Conservation (phyloP, 75 land plant species). For the Sequoia sempervirens region DNA sequence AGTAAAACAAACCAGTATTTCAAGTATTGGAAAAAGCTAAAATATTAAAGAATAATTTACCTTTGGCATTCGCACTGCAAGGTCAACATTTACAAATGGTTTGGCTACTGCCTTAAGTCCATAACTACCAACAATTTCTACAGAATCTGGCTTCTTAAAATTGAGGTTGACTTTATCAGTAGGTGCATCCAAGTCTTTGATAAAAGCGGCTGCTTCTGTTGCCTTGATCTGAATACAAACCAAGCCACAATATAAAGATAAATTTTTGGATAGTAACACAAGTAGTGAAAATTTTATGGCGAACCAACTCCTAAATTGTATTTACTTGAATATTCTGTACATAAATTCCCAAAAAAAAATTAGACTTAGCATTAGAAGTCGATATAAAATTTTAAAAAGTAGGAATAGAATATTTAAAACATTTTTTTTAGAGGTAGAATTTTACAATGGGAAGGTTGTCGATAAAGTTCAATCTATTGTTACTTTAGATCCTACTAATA, state of each 20-base stretch:
- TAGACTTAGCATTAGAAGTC: too few species aligned
- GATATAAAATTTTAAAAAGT: too few species aligned
- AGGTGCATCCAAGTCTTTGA: constrained; percentile 60
- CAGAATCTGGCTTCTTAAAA: constrained; percentile 59
- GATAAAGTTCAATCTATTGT: too few species aligned
- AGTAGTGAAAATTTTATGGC: background rate
- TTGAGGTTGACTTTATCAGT: constrained; percentile 57
- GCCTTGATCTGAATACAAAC: constrained; percentile 35
- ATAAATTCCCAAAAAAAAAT: too few species aligned
- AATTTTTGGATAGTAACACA: background rate
- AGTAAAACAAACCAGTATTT: background rate
- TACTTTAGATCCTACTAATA: too few species aligned
- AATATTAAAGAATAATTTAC: constrained; percentile 25
- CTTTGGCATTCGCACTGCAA: constrained; percentile 83
- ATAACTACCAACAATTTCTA: constrained; percentile 71
- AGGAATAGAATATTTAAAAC: too few species aligned
- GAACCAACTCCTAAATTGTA: too few species aligned
- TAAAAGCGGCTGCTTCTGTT: constrained; percentile 55
- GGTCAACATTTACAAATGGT: constrained; percentile 66
- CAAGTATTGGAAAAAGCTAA: constrained; percentile 1
- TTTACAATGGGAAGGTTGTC: too few species aligned
- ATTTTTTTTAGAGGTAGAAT: too few species aligned
- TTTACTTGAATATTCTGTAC: too few species aligned
- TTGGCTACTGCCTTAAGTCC: constrained; percentile 45
- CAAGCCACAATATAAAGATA: background rate